Conservation (phyloP, 192 early-diverging fungal genomes). For the Coemansia furcata region DNA sequence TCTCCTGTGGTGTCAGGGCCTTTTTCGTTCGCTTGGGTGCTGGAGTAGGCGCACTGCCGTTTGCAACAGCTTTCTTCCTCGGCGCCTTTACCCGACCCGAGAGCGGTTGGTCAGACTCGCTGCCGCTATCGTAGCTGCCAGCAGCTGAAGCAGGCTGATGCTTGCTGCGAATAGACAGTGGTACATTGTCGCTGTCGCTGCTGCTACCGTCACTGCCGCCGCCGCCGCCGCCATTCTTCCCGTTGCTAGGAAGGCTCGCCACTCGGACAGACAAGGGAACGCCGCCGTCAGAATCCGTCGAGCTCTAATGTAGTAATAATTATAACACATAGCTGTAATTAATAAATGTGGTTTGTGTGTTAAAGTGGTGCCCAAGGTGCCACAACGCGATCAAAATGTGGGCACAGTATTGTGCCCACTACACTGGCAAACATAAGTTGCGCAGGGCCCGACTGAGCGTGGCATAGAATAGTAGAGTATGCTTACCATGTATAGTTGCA, state of each 20-base stretch:
- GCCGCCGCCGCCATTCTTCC: background rate
- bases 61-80: constrained; percentile 7
- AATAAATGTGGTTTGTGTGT: background rate
- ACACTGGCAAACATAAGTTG: background rate
- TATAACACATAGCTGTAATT: background rate
- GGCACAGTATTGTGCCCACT: background rate
- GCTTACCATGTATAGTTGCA: constrained; percentile 4
- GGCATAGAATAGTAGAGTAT: background rate
- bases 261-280: constrained; percentile 36
- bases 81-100: constrained; percentile 30
- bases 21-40: constrained; percentile 8
- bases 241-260: background rate
- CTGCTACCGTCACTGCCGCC: background rate
- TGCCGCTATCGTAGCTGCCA: constrained; percentile 16
- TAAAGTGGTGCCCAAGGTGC: background rate
- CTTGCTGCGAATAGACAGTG: constrained; percentile 29
- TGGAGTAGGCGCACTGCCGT: background rate
- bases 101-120: constrained; percentile 49
- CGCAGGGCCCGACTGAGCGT: background rate
- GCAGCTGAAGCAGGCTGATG: background rate
- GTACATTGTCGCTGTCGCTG: constrained; percentile 33
- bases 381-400: background rate
- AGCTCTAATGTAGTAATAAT: constrained; percentile 21
- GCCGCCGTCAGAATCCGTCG: constrained; percentile 48
- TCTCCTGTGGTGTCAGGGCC: background rate